Evolutionary conservation across 208 protist species (phyloP).

Genomic region (Naegleria gruberi): DNA sequence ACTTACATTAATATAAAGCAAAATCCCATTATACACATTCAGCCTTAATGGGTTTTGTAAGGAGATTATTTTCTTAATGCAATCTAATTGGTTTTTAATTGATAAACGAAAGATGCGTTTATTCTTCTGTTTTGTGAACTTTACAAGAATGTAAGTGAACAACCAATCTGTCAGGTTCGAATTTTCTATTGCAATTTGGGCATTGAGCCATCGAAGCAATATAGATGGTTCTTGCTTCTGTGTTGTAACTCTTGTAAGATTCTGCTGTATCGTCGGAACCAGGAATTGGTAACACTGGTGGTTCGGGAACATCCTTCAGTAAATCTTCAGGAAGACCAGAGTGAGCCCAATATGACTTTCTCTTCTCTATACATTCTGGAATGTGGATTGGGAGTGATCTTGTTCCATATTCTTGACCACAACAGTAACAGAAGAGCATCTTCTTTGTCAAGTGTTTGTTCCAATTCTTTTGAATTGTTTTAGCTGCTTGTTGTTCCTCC

Average conservation of each 20-base stretch:
- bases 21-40: no score
- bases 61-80: no score
- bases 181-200: slow-evolving; percentile 62
- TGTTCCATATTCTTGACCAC: slow-evolving; percentile 38
- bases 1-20: no score
- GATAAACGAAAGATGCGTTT: no score
- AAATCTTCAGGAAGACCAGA: slow-evolving; percentile 16
- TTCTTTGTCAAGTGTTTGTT: slow-evolving; percentile 5
- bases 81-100: no score
- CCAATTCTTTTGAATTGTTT: not conserved
- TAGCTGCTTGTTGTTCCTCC: not conserved
- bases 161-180: slow-evolving; percentile 70
- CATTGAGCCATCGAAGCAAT: not conserved
- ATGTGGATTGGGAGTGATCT: slow-evolving; percentile 38
- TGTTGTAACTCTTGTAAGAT: not conserved
- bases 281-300: not conserved
- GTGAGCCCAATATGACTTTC: slow-evolving; percentile 25
- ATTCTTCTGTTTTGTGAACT: no score
- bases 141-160: slow-evolving; percentile 74
- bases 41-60: no score
- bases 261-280: not conserved
- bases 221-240: not conserved
- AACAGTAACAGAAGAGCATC: slow-evolving; percentile 37
- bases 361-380: slow-evolving; percentile 30
- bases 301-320: not conserved